A percentile compares a stretch with the other conserved stretches of the same genome.
Evolutionary conservation across 768 basidiomycete species (phyloP).

Genomic region (Tulasnella sp.): DNA sequence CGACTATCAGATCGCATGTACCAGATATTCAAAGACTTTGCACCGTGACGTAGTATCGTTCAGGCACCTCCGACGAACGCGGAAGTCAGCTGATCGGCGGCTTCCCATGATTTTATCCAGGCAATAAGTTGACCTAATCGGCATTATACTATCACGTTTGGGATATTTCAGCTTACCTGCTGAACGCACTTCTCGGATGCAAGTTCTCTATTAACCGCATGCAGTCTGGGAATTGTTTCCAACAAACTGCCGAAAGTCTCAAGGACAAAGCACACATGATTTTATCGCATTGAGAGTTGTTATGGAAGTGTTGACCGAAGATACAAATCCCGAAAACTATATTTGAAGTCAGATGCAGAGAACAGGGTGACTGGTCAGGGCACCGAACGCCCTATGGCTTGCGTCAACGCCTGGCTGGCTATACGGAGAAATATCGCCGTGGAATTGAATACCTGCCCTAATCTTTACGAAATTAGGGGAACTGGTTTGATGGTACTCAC

Average conservation of each 20-base stretch:
- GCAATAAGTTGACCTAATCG: neutral
- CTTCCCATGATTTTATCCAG: neutral
- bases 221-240: no score
- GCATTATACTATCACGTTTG: neutral
- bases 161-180: no score
- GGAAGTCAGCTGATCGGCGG: neutral
- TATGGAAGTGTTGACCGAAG: no score
- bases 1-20: neutral
- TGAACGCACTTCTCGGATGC: no score
- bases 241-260: no score
- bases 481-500: neutral
- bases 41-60: neutral
- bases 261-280: no score
- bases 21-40: neutral
- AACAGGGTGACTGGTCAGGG: neutral
- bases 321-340: no score
- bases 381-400: neutral
- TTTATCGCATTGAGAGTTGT: no score
- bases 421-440: neutral
- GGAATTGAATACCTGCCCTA: neutral
- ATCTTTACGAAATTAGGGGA: neutral
- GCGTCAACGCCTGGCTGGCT: neutral
- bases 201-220: no score
- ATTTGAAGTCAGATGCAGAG: no score
- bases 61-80: neutral